Evolutionary conservation across 1,139 yeast species (phyloP).

Genomic region (Blastobotrys malaysiensis): DNA sequence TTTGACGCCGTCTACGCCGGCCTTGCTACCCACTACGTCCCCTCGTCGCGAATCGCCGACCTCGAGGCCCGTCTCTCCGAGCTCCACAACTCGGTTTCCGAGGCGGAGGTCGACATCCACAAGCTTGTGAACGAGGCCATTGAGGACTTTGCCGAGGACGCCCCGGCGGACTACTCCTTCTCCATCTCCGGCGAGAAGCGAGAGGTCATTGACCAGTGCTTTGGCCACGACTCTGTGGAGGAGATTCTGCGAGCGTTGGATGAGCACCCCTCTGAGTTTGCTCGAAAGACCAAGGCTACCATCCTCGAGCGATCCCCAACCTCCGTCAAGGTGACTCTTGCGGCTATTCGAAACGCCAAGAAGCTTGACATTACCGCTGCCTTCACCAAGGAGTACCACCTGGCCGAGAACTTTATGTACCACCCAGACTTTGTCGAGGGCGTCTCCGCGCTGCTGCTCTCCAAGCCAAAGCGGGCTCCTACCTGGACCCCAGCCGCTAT

Average conservation of each 20-base stretch:
- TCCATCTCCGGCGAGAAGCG: slow-evolving; percentile 54
- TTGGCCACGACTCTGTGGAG: slow-evolving; percentile 54
- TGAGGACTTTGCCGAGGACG: slow-evolving; percentile 67
- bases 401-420: slow-evolving; percentile 73
- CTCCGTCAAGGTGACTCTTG: slow-evolving; percentile 71
- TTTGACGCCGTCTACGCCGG: slow-evolving; percentile 78
- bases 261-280: slow-evolving; percentile 60
- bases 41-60: slow-evolving; percentile 55
- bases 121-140: slow-evolving; percentile 64
- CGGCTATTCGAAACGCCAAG: slow-evolving; percentile 60
- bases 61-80: slow-evolving; percentile 62
- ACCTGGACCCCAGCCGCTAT: slow-evolving; percentile 44
- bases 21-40: slow-evolving; percentile 84
- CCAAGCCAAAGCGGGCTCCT: slow-evolving; percentile 53
- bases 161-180: slow-evolving; percentile 62
- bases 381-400: slow-evolving; percentile 63
- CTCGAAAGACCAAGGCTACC: slow-evolving; percentile 51
- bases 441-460: slow-evolving; percentile 64
- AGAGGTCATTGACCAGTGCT: slow-evolving; percentile 61
- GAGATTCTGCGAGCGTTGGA: slow-evolving; percentile 54
- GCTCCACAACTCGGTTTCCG: slow-evolving; percentile 27
- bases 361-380: slow-evolving; percentile 58
- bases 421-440: slow-evolving; percentile 68
- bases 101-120: slow-evolving; percentile 39
- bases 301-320: slow-evolving; percentile 62